Evolutionary conservation across 129 eudicot species (phyloP), one percentile per base, ranked within the genome.

Genomic region (Flaveria robusta): DNA sequence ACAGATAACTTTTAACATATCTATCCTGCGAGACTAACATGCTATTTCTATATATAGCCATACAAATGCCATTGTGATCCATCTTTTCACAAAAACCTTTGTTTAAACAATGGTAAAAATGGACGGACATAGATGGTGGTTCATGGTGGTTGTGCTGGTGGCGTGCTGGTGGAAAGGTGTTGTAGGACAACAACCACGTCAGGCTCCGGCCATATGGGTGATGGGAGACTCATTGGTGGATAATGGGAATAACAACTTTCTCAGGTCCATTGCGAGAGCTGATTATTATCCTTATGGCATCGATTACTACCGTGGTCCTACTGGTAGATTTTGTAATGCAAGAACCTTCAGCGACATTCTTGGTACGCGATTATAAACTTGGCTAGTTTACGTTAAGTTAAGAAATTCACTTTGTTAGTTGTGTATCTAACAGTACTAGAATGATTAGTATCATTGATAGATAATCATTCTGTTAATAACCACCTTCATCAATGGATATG

Each of bases 161-260:
- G 77, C 56, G 6, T 69, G 63, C n/a, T 81, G 71, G 60, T 68
- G 63, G 46, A 68, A 18, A 45, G 70, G n/a, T 16, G 84, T 81
- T 4, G 60, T 43, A 11, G 75, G 65, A 66, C 81, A 43, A 20
- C 68, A 29, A 29, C 68, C 43, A 8, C 68, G 82, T 3, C 94
- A 83, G 66, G 90, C 81, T 34, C 68, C 97, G 7, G 97, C 97
- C 12, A 68, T 95, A 81, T 95, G 86, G 79, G 96, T 87, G 34
- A 86, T 95, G 77, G 99, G 99, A 69, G 99, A 95, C 76, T 91
- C 97, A 1, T 63, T 95, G 73, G 91, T 87, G 54, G 99, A 95
- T 78, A 83, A 78, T 22, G 99, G 99, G 39, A 95, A 95, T 63
- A 95, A 95, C 82, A 95, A 95, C 71, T 87, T 82, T 81, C 83